Conservation (phyloP, 2,329 filamentous ascomycete genomes). For the Curvularia verruculosa region DNA sequence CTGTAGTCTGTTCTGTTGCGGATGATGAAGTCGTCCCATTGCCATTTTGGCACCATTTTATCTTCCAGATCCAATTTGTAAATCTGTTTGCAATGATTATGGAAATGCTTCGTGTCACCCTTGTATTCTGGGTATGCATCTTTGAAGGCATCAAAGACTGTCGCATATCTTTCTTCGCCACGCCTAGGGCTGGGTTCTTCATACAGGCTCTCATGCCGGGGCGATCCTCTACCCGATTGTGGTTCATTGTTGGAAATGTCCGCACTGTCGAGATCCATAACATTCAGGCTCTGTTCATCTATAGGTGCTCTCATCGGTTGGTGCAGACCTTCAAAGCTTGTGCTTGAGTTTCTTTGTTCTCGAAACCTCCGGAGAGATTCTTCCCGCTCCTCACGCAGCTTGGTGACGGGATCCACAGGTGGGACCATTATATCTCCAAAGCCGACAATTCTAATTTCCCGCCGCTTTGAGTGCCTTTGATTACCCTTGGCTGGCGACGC, state of each 20-base stretch:
- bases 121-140: conserved; percentile 46
- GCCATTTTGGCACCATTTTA: conserved; percentile 45
- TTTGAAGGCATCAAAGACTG: conserved; percentile 39
- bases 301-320: conserved; percentile 2
- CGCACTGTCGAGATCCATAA: conserved; percentile 13
- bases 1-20: conserved; percentile 44
- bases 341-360: conserved; percentile 21
- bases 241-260: neutral
- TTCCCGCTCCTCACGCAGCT: conserved; percentile 19
- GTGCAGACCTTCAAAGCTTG: conserved; percentile 16
- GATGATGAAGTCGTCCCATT: conserved; percentile 51
- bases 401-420: conserved; percentile 3
- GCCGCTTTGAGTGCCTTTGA: conserved; percentile 28
- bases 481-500: conserved; percentile 26
- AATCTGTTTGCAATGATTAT: conserved; percentile 38
- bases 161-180: neutral
- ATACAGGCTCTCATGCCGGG: conserved; percentile 29
- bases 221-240: conserved; percentile 19
- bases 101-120: conserved; percentile 42
- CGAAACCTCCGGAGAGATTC: conserved; percentile 22
- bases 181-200: conserved; percentile 17
- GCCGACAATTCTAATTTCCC: conserved; percentile 30
- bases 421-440: conserved; percentile 18
- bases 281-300: conserved; percentile 4
- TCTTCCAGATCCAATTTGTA: conserved; percentile 36